Conservation (phyloP, 2,329 filamentous ascomycete species). For the Cladosporium sp. region DNA sequence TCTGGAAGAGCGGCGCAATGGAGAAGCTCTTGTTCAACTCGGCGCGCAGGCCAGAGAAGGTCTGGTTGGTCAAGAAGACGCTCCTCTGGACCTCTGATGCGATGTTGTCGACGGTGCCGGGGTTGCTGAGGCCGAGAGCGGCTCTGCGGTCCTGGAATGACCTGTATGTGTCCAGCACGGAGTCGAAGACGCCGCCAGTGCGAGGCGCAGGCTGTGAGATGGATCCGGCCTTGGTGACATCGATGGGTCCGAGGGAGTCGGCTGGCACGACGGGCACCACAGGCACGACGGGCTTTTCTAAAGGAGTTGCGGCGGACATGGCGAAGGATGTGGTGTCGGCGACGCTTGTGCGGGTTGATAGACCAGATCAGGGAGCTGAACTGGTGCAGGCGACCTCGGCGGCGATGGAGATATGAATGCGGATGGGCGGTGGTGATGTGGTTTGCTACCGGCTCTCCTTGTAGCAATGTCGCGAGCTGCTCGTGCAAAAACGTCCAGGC, state of each 20-base stretch:
- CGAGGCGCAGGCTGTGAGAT: slow-evolving; percentile 20
- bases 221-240: slow-evolving; percentile 18
- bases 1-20: slow-evolving; percentile 89
- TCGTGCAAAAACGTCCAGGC: slow-evolving; percentile 8
- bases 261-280: slow-evolving; percentile 18
- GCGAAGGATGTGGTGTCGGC: slow-evolving; percentile 4
- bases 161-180: slow-evolving; percentile 62
- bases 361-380: slow-evolving; percentile 2
- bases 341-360: background rate
- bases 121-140: slow-evolving; percentile 84
- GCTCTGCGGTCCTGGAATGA: slow-evolving; percentile 82
- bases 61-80: slow-evolving; percentile 92
- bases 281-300: slow-evolving; percentile 24
- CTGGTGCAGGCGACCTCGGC: slow-evolving; percentile 1
- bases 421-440: background rate
- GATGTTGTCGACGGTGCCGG: slow-evolving; percentile 85
- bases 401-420: background rate
- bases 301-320: slow-evolving; percentile 14
- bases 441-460: background rate
- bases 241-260: slow-evolving; percentile 19
- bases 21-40: slow-evolving; percentile 97
- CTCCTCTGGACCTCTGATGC: slow-evolving; percentile 91
- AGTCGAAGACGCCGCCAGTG: slow-evolving; percentile 28
- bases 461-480: background rate
- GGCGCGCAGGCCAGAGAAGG: slow-evolving; percentile 93